Evolutionary conservation across 805 yeast species (phyloP).

Genomic region (Kodamaea kaohsiungensis): DNA sequence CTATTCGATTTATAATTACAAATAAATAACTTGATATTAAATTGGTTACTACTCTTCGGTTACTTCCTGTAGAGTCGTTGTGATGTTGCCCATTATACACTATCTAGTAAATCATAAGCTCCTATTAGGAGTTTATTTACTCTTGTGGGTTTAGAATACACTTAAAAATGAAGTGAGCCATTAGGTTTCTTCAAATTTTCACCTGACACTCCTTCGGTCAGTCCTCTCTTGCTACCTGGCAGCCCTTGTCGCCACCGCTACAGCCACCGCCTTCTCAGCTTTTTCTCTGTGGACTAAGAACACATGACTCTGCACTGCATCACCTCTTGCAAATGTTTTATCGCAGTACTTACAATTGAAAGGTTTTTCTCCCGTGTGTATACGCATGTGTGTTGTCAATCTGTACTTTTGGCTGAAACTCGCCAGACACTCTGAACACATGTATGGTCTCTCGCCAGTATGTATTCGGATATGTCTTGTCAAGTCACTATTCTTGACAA

Average conservation of each 20-base stretch:
- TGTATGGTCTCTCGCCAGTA: constrained; percentile 10
- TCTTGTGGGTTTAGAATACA: too few relatives aligned
- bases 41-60: neutral
- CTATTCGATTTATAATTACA: too few relatives aligned
- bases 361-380: constrained; percentile 81
- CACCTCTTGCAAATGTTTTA: constrained; percentile 22
- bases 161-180: too few relatives aligned
- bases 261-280: constrained; percentile 10
- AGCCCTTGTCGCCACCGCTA: constrained; percentile 1
- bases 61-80: neutral
- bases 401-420: constrained; percentile 11
- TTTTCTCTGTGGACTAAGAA: constrained; percentile 19
- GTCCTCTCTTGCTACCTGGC: neutral
- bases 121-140: too few relatives aligned
- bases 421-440: constrained; percentile 10
- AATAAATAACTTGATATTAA: neutral
- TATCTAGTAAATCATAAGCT: too few relatives aligned
- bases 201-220: too few relatives aligned
- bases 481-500: constrained; percentile 18
- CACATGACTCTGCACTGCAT: constrained; percentile 25
- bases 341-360: constrained; percentile 66
- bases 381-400: constrained; percentile 24
- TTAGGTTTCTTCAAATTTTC: too few relatives aligned
- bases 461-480: constrained; percentile 13
- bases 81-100: neutral